Conservation (phyloP, 768 basidiomycete genomes). For the Mycena floridula region DNA sequence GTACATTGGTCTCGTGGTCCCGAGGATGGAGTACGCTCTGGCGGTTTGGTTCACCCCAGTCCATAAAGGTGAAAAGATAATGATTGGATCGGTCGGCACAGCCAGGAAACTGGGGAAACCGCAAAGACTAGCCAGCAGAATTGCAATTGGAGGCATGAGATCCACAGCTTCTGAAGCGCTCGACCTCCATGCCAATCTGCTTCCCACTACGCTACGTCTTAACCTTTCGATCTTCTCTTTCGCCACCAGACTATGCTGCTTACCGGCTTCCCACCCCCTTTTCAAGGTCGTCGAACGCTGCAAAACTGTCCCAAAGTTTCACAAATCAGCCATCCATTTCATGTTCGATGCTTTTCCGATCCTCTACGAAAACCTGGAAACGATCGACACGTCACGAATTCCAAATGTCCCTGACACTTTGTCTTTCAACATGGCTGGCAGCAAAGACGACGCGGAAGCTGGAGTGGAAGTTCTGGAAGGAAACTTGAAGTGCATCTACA, state of each 20-base stretch:
- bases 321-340: slow-evolving; percentile 1
- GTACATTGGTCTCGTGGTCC: slow-evolving; percentile 5
- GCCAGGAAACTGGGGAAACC: slow-evolving; percentile 3
- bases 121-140: neutral
- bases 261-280: neutral
- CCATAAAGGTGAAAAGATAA: neutral
- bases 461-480: neutral
- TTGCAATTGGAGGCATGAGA: slow-evolving; percentile 9
- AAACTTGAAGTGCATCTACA: slow-evolving; percentile 5
- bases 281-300: neutral
- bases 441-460: neutral
- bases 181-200: slow-evolving; percentile 9
- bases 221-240: neutral
- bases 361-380: neutral
- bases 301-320: neutral
- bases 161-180: slow-evolving; percentile 9
- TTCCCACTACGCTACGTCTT: slow-evolving; percentile 7
- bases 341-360: neutral
- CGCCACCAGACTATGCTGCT: slow-evolving; percentile 1
- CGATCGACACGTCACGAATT: neutral
- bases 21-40: slow-evolving; percentile 9
- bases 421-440: slow-evolving; percentile 1
- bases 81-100: slow-evolving; percentile 1
- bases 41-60: slow-evolving; percentile 9
- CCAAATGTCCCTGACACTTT: neutral